phyloP scores from a whole-genome alignment of 768 basidiomycete genomes.

The Boletus coccyginus region DNA sequence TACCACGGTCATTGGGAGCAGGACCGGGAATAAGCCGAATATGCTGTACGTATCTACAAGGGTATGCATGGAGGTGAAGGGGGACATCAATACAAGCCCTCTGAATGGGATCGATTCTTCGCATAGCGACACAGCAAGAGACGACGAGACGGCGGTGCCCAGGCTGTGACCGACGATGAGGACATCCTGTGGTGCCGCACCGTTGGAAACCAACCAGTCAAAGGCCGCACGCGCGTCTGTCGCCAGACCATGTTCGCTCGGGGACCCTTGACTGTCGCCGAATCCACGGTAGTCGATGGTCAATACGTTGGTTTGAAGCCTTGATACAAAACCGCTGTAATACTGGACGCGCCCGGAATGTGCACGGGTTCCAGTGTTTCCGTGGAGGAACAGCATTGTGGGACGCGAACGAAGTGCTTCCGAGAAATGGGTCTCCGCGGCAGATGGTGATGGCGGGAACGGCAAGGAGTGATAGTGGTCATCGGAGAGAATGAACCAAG shows the following conservation, averaged over 20 bases:
- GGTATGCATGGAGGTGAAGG: slow-evolving; percentile 56
- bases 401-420: slow-evolving; percentile 57
- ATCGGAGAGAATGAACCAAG: slow-evolving; percentile 82
- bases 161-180: slow-evolving; percentile 85
- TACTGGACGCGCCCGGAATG: slow-evolving; percentile 61
- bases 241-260: slow-evolving; percentile 71
- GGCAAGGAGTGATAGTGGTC: slow-evolving; percentile 53
- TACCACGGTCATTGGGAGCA: slow-evolving; percentile 65
- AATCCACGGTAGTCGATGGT: slow-evolving; percentile 92
- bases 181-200: slow-evolving; percentile 56
- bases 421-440: slow-evolving; percentile 42
- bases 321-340: slow-evolving; percentile 63
- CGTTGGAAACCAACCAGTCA: slow-evolving; percentile 67
- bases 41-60: slow-evolving; percentile 69
- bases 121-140: slow-evolving; percentile 47
- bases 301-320: slow-evolving; percentile 72
- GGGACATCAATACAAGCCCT: slow-evolving; percentile 51
- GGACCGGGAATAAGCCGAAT: slow-evolving; percentile 63
- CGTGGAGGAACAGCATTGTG: slow-evolving; percentile 90
- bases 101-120: slow-evolving; percentile 39
- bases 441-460: slow-evolving; percentile 35
- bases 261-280: slow-evolving; percentile 78
- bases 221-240: slow-evolving; percentile 76
- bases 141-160: slow-evolving; percentile 75
- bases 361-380: slow-evolving; percentile 83